Evolutionary conservation across 768 basidiomycete species (phyloP).

Genomic region (Amanita jacksonii): DNA sequence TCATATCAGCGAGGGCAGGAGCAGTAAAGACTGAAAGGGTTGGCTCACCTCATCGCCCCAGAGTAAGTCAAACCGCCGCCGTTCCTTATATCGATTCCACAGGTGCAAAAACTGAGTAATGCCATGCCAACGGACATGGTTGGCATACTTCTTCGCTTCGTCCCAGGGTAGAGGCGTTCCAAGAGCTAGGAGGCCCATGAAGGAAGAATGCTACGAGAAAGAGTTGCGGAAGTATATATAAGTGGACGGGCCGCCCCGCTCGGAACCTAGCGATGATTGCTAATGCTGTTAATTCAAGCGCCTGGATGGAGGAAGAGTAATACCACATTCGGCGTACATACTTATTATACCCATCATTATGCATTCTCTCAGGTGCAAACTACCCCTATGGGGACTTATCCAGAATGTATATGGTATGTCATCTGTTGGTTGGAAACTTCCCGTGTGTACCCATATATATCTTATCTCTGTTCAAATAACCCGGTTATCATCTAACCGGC

Average conservation of each 20-base stretch:
- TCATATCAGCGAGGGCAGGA: constrained; percentile 2
- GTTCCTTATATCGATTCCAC: constrained; percentile 88
- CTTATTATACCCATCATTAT: too few relatives aligned
- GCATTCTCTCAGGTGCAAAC: too few relatives aligned
- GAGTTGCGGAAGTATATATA: not conserved
- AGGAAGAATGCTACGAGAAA: not conserved
- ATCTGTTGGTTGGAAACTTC: too few relatives aligned
- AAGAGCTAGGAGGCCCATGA: constrained; percentile 87
- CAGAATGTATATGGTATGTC: too few relatives aligned
- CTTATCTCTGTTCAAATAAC: too few relatives aligned
- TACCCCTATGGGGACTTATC: not conserved
- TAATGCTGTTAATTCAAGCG: constrained; percentile 14
- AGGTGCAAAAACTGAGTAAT: constrained; percentile 91
- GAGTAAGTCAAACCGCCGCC: constrained; percentile 82
- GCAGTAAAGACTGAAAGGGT: too few relatives aligned
- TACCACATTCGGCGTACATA: too few relatives aligned
- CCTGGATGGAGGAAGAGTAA: too few relatives aligned
- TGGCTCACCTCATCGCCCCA: constrained; percentile 99
- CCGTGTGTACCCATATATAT: too few relatives aligned
- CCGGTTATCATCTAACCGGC: not conserved
- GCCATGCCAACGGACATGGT: constrained; percentile 87
- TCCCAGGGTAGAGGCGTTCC: constrained; percentile 93
- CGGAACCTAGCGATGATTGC: constrained; percentile 9
- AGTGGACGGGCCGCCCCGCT: not conserved
- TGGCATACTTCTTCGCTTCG: constrained; percentile 76